Conservation (phyloP, 495 filamentous ascomycete species). For the Penicillium longicatenatum region DNA sequence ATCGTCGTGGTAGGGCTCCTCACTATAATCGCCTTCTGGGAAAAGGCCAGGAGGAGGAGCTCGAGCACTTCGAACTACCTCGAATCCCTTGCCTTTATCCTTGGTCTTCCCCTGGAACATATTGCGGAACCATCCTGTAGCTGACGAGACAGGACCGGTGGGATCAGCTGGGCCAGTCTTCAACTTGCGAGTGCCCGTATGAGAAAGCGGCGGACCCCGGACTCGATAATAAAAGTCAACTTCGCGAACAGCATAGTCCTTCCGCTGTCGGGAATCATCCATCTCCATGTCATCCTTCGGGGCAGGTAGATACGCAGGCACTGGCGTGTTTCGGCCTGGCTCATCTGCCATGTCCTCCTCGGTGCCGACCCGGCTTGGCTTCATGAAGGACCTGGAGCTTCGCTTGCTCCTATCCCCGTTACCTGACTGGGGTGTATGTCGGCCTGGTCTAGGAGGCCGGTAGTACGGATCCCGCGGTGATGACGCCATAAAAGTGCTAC, state of each 20-base stretch:
- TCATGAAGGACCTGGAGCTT: conserved; percentile 44
- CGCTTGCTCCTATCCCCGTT: conserved; percentile 39
- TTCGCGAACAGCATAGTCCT: conserved; percentile 90
- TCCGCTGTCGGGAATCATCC: conserved; percentile 53
- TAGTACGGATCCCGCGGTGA: conserved; percentile 74
- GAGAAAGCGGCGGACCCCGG: conserved; percentile 83
- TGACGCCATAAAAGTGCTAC: conserved; percentile 46
- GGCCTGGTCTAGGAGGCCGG: conserved; percentile 73
- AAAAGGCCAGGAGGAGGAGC: conserved; percentile 53
- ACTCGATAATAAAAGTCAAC: conserved; percentile 95
- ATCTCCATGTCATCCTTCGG: conserved; percentile 57
- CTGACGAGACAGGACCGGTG: conserved; percentile 82
- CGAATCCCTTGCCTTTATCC: conserved; percentile 90
- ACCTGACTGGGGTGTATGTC: conserved; percentile 56
- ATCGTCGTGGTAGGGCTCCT: conserved; percentile 57
- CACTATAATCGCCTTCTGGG: conserved; percentile 49
- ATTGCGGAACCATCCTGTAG: conserved; percentile 82
- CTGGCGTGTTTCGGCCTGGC: conserved; percentile 54
- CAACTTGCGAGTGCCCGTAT: conserved; percentile 75
- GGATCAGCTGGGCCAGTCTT: conserved; percentile 96
- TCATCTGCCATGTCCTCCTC: conserved; percentile 47
- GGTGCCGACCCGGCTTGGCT: conserved; percentile 36
- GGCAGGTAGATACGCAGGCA: conserved; percentile 52
- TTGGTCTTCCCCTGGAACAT: conserved; percentile 82
- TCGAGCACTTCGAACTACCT: conserved; percentile 86